Base-by-base conservation (phyloP, 805 yeast genomes). In the Starmerella bacillaris region DNA sequence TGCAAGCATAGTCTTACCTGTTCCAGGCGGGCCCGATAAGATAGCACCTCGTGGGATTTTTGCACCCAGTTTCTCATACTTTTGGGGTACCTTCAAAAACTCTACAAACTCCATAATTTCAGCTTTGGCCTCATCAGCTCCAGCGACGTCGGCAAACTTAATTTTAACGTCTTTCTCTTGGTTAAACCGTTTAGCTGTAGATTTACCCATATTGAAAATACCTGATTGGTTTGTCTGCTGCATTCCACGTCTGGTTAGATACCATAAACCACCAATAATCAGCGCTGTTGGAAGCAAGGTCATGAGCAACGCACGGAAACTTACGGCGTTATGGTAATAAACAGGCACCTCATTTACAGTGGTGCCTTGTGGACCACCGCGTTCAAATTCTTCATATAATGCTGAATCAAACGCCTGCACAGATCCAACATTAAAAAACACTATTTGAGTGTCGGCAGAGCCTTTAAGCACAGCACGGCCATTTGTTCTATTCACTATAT, bases 11-110 rank as follows among this genome's bases (percentile, higher is more conserved):
- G 99, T 89, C 56, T 89, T 89, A 72, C 99, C 99, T 7, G 98
- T 89, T 63, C 99, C 99, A 34, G 99, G 99, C 14, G 98, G 94
- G 33, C 99, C 99, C 2, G 94, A 78, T 38, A 89, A 62, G 40
- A 89, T 80, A 7, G 98, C 98, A 48, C 99, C 99, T 54, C 96
- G 72, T 32, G 99, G 99, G 46, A 89, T 89, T 55, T 83, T 80
- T 27, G 96, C 99, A 27, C 99, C 99, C 38, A 89, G 64, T 40
- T 72, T 71, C 55, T 84, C 95, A 57, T 84, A 89, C 54, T 83
- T 80, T 37, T 67, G 64, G 7, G 99, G 98, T 45, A 82, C 70
- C 54, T 86, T 78, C 57, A 89, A 69, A 54, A 92, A 89, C 47
- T 76, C 72, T 35, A 89, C 99, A 64, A 89, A 89, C 57, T 89